phyloP scores from a whole-genome alignment of 2,329 filamentous ascomycete genomes.

The Fusarium aywerte region DNA sequence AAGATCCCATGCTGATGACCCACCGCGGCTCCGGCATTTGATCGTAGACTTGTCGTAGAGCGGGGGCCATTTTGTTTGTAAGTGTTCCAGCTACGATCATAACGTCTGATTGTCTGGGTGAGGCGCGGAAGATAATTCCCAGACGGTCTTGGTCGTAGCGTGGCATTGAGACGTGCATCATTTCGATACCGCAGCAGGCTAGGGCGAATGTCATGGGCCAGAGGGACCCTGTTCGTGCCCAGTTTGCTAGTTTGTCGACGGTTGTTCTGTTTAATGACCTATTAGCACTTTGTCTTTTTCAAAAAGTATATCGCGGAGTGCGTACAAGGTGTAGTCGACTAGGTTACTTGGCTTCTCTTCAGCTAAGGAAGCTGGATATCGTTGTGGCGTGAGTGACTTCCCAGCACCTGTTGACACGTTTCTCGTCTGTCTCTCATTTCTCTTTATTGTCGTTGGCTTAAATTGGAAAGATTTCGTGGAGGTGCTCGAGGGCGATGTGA shows the following conservation, averaged over 20 bases:
- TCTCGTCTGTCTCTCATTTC: not conserved
- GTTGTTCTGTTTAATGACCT: conserved; percentile 54
- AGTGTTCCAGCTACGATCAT: conserved; percentile 75
- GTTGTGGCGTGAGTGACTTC: not conserved
- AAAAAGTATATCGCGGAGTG: rapidly evolving
- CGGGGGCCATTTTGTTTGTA: conserved; percentile 75
- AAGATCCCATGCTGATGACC: conserved; percentile 75
- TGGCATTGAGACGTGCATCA: conserved; percentile 72
- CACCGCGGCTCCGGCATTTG: conserved; percentile 74
- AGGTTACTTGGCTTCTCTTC: conserved; percentile 23
- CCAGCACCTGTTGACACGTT: not conserved
- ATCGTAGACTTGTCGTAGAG: conserved; percentile 72
- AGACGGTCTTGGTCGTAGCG: conserved; percentile 72
- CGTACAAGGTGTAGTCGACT: conserved; percentile 33
- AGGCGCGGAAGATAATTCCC: conserved; percentile 74
- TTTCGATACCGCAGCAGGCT: conserved; percentile 70
- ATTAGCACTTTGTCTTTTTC: rapidly evolving
- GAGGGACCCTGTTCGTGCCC: conserved; percentile 67
- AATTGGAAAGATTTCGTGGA: not conserved
- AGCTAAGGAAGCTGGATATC: not conserved
- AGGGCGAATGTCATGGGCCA: conserved; percentile 72
- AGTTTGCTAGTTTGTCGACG: conserved; percentile 65
- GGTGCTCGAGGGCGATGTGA: not conserved
- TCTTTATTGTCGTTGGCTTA: not conserved
- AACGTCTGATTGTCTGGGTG: conserved; percentile 71